Percentiles rank a stretch among this genome's conserved stretches.
Evolutionary conservation across 1,284 basidiomycete genomes (phyloP).

Genomic region (Kwoniella shivajii): DNA sequence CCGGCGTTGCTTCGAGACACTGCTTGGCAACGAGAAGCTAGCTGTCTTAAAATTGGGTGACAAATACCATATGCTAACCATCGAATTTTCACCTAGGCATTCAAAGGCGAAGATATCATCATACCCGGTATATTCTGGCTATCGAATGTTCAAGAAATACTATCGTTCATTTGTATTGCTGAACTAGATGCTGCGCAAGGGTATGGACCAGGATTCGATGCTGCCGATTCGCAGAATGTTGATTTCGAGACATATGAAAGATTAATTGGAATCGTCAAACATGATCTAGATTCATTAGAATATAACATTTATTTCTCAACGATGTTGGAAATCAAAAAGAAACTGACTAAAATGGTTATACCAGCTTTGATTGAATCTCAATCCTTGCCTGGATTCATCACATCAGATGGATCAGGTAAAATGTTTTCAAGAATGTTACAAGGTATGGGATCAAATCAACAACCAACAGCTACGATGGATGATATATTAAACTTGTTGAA

Average conservation of each 20-base stretch:
- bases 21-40: too few species aligned
- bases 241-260: slow-evolving; percentile 98
- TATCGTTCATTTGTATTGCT: slow-evolving; percentile 97
- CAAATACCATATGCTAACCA: too few species aligned
- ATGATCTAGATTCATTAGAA: slow-evolving; percentile 96
- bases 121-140: slow-evolving; percentile 98
- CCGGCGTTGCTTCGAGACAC: neutral
- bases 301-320: slow-evolving; percentile 99
- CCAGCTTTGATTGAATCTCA: slow-evolving; percentile 97
- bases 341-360: slow-evolving; percentile 95
- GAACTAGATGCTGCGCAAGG: slow-evolving; percentile 98
- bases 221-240: slow-evolving; percentile 84
- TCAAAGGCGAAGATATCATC: slow-evolving; percentile 91
- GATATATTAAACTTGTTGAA: slow-evolving; percentile 96
- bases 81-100: slow-evolving; percentile 58
- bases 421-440: slow-evolving; percentile 86
- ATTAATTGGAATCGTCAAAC: slow-evolving; percentile 95
- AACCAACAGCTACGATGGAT: slow-evolving; percentile 97
- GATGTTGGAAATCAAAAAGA: slow-evolving; percentile 99
- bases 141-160: slow-evolving; percentile 99
- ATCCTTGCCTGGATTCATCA: slow-evolving; percentile 96
- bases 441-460: slow-evolving; percentile 67
- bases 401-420: slow-evolving; percentile 82
- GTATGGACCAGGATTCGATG: slow-evolving; percentile 94
- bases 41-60: too few species aligned